Base-by-base conservation (phyloP, 2,329 filamentous ascomycete genomes). In the Onygenales sp. region DNA sequence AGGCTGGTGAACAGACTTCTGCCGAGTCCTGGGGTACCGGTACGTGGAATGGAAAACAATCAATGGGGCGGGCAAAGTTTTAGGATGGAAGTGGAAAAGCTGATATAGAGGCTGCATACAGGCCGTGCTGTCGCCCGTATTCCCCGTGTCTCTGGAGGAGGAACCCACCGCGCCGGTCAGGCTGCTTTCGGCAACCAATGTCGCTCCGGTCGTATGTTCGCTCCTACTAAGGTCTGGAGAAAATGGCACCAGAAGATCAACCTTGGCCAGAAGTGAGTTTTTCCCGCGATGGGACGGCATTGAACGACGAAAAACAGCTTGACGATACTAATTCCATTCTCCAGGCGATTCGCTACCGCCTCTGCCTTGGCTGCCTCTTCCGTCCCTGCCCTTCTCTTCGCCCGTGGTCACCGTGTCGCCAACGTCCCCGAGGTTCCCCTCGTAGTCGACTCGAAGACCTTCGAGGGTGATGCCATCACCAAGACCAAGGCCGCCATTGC, bases 211-310 rank as follows among this genome's bases (percentile, higher is more conserved):
- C 93, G 93, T 81, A 98, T 98, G 93, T 98, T 98, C 81, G 93
- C 93, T 67, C 93, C 93, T 66, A 98, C 93, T 79, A 98, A 98
- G 87, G 87, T 95, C 81, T 98, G 93, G 94, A 85, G 93, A 77
- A 96, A 95, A 83, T 98, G 93, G 94, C 93, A 98, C 84, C 84
- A 96, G 83, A 97, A 97, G 90, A 84, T 98, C 85, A 95, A 95
- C 84, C 84, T 94, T 78, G 87, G 87, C 77, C 93, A 98, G 85
- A 95, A 93, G 89, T 90, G 74, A 77, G 83, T 51, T 49, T 49
- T 46, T 38, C 41, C 55, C 51, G 13, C 45, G 8, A 8, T 42
- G 21, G 31, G 41, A 5, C 59, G 53, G 35, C 49, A 54, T 55
- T 57, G 58, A 46, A 60, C 51, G 14, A 43, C 17, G 46, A 9